Evolutionary conservation across 768 basidiomycete genomes (phyloP).

Genomic region (Dacryopinax primogenitus): DNA sequence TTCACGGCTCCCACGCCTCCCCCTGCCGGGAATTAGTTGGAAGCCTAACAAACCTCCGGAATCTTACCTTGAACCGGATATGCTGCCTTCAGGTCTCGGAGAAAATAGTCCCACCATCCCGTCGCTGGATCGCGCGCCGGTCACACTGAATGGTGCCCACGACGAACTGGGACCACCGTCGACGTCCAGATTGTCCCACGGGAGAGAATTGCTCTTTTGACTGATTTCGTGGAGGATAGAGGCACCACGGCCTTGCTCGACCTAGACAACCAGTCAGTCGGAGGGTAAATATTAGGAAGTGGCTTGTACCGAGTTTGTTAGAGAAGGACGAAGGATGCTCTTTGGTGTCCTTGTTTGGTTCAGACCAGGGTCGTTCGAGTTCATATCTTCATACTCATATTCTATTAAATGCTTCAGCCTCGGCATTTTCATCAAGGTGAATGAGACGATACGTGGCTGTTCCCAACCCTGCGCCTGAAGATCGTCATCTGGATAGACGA

Average conservation of each 20-base stretch:
- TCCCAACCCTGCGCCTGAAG: background rate
- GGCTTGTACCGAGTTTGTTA: background rate
- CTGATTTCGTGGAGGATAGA: slow-evolving; percentile 4
- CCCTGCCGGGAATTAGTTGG: background rate
- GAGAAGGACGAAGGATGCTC: background rate
- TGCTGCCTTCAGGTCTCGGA: background rate
- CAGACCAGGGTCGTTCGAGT: background rate
- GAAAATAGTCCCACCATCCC: background rate
- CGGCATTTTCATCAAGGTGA: no score
- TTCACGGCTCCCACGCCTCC: background rate
- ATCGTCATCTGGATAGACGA: background rate
- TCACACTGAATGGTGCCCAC: background rate
- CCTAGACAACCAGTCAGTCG: background rate
- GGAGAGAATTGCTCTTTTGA: slow-evolving; percentile 1
- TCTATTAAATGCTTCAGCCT: no score
- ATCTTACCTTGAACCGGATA: background rate
- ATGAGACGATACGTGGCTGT: no score
- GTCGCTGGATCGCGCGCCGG: background rate
- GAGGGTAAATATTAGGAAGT: background rate
- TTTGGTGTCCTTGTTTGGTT: background rate
- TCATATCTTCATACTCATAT: background rate
- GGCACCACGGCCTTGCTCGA: slow-evolving; percentile 1
- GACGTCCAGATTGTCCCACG: background rate
- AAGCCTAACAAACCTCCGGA: background rate
- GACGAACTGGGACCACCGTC: background rate